Base-by-base conservation (phyloP, 2,329 filamentous ascomycete genomes). In the Bertia moriformis region DNA sequence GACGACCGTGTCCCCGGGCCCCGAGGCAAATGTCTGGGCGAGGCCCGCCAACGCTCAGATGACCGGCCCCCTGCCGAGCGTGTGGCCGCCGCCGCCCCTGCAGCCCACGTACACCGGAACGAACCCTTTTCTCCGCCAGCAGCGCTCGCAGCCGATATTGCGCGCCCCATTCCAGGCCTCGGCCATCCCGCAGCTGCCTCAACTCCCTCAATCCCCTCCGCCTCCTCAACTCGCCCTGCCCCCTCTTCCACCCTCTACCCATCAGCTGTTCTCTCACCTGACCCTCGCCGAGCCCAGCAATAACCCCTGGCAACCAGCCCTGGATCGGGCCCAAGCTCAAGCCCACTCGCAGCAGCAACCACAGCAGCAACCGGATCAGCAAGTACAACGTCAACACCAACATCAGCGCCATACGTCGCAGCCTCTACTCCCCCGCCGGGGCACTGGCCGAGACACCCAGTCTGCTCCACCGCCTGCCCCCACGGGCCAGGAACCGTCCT, bases 91-190 rank as follows among this genome's bases (percentile, higher is more conserved):
- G 15, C 51, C 49, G 39, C 49, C 60, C 5, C 56, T 56, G 1
- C 40, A 22, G 13, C 37, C 37, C 4, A 13, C 19, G 13, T 19
- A 14, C 14, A 46, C 51, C 18, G 60, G 67, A 41, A 71, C 68
- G 15, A 74, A 74, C 39, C 70, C 70, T 0, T 74, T 74, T 49
- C 46, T 60, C 17, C 3, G 46, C 47, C 32, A 39, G 40, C 38
- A 15, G 33, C 29, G 14, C 33, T 33, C 30, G 39, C 33, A 18
- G 39, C 41, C 42, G 38, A 38, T 45, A 17, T 41, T 35, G 36
- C 14, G 41, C 39, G 40, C 40, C 19, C 32, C 17, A 40, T 41
- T 22, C 39, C 38, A n/a, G 43, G 24, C 39, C 14, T 18, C 29
- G 29, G 41, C 43, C 14, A 45, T 44, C 22, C 49, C 47, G 13